Percentiles rank a stretch among this genome's conserved stretches.
Conservation (phyloP, 352 stramenopile genomes). For the Thraustochytrium sp. region DNA sequence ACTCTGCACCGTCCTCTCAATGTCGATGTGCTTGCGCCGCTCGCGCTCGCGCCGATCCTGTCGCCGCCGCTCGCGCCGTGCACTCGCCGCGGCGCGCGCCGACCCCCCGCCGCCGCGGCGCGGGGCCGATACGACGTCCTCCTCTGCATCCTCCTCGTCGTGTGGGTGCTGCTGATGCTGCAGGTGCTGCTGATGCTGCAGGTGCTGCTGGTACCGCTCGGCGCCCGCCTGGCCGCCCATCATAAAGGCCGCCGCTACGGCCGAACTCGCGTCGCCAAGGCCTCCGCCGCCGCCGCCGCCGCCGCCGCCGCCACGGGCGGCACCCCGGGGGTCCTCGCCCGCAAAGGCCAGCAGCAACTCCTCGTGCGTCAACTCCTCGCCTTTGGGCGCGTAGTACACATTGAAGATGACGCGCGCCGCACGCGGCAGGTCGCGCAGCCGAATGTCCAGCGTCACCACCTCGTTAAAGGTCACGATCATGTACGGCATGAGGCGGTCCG, state of each 20-base stretch:
- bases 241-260: too few relatives aligned
- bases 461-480: constrained; percentile 13
- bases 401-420: constrained; percentile 65
- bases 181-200: not conserved
- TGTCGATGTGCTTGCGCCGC: not conserved
- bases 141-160: not conserved
- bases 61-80: not conserved
- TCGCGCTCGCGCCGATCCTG: not conserved
- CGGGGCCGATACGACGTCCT: too few relatives aligned
- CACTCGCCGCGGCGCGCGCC: not conserved
- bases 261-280: too few relatives aligned
- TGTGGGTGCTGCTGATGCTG: not conserved
- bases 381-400: constrained; percentile 47
- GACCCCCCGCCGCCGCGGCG: too few relatives aligned
- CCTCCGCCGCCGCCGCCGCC: too few relatives aligned
- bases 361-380: not conserved
- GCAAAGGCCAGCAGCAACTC: not conserved
- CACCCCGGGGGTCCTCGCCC: too few relatives aligned
- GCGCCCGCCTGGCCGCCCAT: too few relatives aligned
- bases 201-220: not conserved
- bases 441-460: constrained; percentile 47
- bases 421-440: constrained; percentile 64
- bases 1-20: not conserved
- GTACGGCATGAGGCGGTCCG: constrained; percentile 22
- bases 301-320: too few relatives aligned